A percentile compares a stretch with the other conserved stretches of the same genome.
Evolutionary conservation across 1,284 basidiomycete genomes (phyloP).

Genomic region (Mycena sp.): DNA sequence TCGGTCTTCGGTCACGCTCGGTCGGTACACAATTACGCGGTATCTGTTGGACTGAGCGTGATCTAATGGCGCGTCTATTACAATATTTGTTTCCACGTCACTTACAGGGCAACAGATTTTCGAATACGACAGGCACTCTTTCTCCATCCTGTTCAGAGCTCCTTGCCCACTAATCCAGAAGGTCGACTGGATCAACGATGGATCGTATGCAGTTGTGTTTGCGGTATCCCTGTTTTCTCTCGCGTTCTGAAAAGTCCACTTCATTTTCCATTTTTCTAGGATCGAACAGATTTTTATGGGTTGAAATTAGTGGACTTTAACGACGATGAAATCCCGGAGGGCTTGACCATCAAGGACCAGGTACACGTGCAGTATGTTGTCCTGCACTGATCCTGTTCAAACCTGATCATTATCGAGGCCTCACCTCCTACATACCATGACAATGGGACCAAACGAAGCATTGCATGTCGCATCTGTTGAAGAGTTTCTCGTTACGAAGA

Average conservation of each 20-base stretch:
- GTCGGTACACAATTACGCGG: conserved; percentile 44
- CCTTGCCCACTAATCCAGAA: conserved; percentile 42
- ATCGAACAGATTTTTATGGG: conserved; percentile 52
- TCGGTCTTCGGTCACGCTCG: conserved; percentile 46
- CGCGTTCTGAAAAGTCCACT: background rate
- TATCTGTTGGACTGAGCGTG: conserved; percentile 55
- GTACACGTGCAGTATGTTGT: conserved; percentile 34
- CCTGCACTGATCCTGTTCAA: background rate
- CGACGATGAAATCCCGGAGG: conserved; percentile 41
- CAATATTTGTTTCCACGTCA: background rate
- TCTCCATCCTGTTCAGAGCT: conserved; percentile 43
- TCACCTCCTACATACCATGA: conserved; percentile 37
- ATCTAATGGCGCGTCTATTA: conserved; percentile 52
- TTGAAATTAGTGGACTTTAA: conserved; percentile 50
- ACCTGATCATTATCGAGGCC: conserved; percentile 34
- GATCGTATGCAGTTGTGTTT: conserved; percentile 51
- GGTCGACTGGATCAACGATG: conserved; percentile 50
- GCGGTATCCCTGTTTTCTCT: conserved; percentile 43
- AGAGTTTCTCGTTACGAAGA: conserved; percentile 37
- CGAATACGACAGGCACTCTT: conserved; percentile 42
- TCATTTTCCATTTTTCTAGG: conserved; percentile 42
- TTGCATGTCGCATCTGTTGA: conserved; percentile 33
- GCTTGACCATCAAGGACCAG: background rate
- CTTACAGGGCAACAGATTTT: conserved; percentile 46
- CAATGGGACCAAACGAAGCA: conserved; percentile 32